Base-by-base conservation (phyloP, 768 basidiomycete genomes). In the Pleurotus salmoneostramineus region DNA sequence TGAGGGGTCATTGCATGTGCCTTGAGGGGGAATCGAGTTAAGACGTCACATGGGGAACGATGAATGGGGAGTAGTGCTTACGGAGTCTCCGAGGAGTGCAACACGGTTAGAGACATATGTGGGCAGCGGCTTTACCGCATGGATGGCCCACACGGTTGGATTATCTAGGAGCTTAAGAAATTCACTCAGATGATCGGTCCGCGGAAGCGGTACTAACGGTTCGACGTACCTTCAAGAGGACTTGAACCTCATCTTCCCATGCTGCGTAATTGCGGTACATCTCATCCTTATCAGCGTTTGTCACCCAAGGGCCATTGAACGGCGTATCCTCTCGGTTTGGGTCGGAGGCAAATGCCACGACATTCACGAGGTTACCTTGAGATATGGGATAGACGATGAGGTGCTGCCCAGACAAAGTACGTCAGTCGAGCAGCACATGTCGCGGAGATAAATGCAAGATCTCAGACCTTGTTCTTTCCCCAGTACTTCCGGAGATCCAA, bases 381-480 rank as follows among this genome's bases (percentile, higher is more conserved):
- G 81, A 77, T 10, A 85, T 75, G 0, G 81, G 76, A 65, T 85
- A 85, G 0, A 70, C 72, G 2, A 84, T 68, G 14, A 82, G 56
- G 64, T 80, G 77, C 82, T 85, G 31, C 31, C 11, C 33, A 35
- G n/a, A 51, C 31, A 34, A 12, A 17, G 31, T 40, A 3, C n/a
- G 37, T 40, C 44, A 6, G 42, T 33, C 35, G 4, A n/a, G 45
- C 7, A 44, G 49, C 15, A 42, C 32, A 12, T 27, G 21, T 27
- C 21, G 21, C 17, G 35, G 49, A 31, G 48, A 44, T 56, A 14
- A 34, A 35, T 36, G 48, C 17, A 1, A 33, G 47, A 49, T 59
- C 46, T 27, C 21, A 27, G 15, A 70, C 71, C 62, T 69, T 69
- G n/a, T 61, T 62, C 54, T 64, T 66, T 46, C 69, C 66, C 43